A percentile compares a stretch with the other conserved stretches of the same genome.
These are phyloP conservation scores for Exophiala xenobiotica DNA, from an alignment of 2,329 filamentous ascomycete genomes.

Conservation along the genomic window DNA sequence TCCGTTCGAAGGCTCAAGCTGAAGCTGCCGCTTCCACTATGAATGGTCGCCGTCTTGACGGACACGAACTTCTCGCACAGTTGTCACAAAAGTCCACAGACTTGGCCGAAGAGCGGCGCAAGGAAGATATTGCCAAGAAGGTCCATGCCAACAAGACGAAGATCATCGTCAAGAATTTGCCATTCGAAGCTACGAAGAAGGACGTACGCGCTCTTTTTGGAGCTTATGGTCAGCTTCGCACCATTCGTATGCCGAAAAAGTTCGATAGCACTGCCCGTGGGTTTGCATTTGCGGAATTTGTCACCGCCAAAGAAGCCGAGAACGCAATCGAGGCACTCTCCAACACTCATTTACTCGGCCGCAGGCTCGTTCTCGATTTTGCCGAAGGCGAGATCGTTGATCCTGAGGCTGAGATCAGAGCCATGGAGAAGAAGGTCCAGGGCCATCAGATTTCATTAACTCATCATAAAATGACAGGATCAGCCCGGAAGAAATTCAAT, in stretches of 20 bases:
- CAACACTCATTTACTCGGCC: constrained; percentile 89
- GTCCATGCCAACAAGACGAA: constrained; percentile 75
- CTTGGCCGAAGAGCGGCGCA: constrained; percentile 80
- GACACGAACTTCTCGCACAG: constrained; percentile 80
- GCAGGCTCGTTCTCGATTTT: constrained; percentile 86
- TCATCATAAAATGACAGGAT: constrained; percentile 76
- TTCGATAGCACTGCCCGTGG: constrained; percentile 85
- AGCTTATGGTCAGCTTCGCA: constrained; percentile 87
- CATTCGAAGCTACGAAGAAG: constrained; percentile 92
- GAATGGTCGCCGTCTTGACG: constrained; percentile 84
- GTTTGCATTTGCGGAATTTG: constrained; percentile 96
- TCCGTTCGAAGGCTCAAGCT: constrained; percentile 73
- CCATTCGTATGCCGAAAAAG: constrained; percentile 91
- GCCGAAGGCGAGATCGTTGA: constrained; percentile 85
- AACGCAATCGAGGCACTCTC: constrained; percentile 88
- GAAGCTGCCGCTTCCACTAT: constrained; percentile 78
- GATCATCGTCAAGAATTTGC: constrained; percentile 96
- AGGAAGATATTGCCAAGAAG: constrained; percentile 81
- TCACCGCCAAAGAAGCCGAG: constrained; percentile 82
- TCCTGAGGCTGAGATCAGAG: constrained; percentile 91
- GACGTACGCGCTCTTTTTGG: constrained; percentile 83
- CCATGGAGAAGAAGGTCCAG: constrained; percentile 95
- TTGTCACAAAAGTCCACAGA: constrained; percentile 84
- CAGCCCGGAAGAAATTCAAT: constrained; percentile 82
- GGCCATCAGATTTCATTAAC: constrained; percentile 88